A percentile compares a stretch with the other conserved stretches of the same genome.
These are phyloP conservation scores for Talaromyces stipitatus DNA, from an alignment of 495 filamentous ascomycete genomes.

Conservation along the genomic window DNA sequence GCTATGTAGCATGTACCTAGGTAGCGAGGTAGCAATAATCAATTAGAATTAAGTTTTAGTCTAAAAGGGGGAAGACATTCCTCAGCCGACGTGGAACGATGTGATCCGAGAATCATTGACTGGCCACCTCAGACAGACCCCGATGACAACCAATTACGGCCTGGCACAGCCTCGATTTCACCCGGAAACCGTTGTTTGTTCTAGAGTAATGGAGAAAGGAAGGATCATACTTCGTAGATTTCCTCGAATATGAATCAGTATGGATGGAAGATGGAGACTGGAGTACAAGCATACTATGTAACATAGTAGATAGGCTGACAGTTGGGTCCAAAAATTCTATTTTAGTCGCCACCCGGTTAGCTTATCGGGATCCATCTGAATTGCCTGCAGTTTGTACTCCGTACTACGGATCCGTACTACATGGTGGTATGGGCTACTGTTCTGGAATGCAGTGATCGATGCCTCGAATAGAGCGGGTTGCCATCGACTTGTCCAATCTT, in stretches of 20 bases:
- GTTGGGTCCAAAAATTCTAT: not conserved
- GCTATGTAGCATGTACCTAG: not conserved
- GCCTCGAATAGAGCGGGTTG: not conserved
- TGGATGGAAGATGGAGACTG: not conserved
- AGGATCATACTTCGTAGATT: not conserved
- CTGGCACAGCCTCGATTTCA: not conserved
- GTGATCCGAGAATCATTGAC: constrained; percentile 1
- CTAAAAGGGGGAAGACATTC: constrained; percentile 1
- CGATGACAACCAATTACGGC: not conserved
- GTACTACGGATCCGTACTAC: not conserved
- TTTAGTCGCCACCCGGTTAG: constrained; percentile 1
- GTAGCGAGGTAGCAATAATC: not conserved
- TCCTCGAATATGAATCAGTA: not conserved
- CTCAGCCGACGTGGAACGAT: constrained; percentile 4
- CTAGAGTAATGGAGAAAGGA: not conserved
- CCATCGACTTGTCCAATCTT: not conserved
- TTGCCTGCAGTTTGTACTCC: not conserved
- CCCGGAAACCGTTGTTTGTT: not conserved
- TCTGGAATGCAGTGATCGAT: not conserved
- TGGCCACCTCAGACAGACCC: not conserved
- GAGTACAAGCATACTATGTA: not conserved
- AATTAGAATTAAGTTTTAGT: constrained; percentile 1
- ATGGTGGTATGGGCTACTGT: not conserved
- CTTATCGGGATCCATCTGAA: not conserved
- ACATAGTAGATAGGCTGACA: not conserved